Conservation (phyloP, 1,284 basidiomycete genomes). For the Gymnopus androsaceus region DNA sequence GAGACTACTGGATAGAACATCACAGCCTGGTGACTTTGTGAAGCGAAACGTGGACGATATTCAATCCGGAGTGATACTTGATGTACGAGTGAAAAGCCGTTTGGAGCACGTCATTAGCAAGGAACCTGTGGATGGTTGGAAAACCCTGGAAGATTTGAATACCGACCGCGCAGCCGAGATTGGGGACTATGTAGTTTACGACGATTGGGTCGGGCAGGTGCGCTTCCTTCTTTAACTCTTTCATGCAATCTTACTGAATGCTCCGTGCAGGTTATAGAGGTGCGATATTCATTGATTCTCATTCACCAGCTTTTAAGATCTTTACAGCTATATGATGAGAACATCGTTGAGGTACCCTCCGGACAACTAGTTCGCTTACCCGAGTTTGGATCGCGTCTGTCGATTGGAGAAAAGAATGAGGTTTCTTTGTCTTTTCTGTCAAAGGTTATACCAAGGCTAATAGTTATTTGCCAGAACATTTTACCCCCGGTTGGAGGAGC, state of each 20-base stretch:
- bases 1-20: slow-evolving; percentile 76
- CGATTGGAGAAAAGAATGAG: slow-evolving; percentile 69
- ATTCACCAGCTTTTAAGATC: not conserved
- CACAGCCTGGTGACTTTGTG: slow-evolving; percentile 82
- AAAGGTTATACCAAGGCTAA: slow-evolving; percentile 15
- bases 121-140: slow-evolving; percentile 64
- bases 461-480: slow-evolving; percentile 52
- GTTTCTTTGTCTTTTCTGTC: slow-evolving; percentile 39
- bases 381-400: slow-evolving; percentile 71
- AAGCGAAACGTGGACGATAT: slow-evolving; percentile 77
- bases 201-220: slow-evolving; percentile 91
- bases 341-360: slow-evolving; percentile 61
- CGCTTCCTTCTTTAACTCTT: slow-evolving; percentile 25
- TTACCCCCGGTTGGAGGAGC: slow-evolving; percentile 59
- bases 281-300: slow-evolving; percentile 1
- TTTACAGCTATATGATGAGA: slow-evolving; percentile 47
- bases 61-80: slow-evolving; percentile 76
- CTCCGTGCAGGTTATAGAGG: slow-evolving; percentile 37
- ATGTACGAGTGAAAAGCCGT: slow-evolving; percentile 60
- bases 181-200: slow-evolving; percentile 80
- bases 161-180: slow-evolving; percentile 63
- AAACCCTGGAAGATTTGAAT: slow-evolving; percentile 61
- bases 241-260: not conserved
- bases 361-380: slow-evolving; percentile 69
- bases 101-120: slow-evolving; percentile 78